phyloP scores from a whole-genome alignment of 225 moss, liverwort and hornwort genomes.

The Takakia lepidozioides region DNA sequence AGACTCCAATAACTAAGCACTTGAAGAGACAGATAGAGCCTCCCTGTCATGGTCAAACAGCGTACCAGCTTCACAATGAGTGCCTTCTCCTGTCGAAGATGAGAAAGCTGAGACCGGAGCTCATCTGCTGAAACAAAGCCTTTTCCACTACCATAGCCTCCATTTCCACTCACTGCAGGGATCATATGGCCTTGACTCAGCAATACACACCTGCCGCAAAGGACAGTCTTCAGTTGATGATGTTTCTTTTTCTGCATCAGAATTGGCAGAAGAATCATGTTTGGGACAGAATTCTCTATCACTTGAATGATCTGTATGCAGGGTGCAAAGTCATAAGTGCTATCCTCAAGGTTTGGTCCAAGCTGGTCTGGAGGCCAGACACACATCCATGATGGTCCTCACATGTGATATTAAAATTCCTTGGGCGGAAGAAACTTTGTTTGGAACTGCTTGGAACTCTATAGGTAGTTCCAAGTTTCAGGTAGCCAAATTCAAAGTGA shows the following conservation, averaged over 20 bases:
- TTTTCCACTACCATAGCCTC: conserved; percentile 83
- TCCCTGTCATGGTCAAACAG: too few relatives aligned
- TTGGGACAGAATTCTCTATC: background rate
- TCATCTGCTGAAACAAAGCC: conserved; percentile 88
- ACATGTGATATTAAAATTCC: too few relatives aligned
- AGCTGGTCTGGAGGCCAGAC: too few relatives aligned
- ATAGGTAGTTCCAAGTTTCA: background rate
- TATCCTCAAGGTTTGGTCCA: too few relatives aligned
- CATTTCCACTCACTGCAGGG: conserved; percentile 92
- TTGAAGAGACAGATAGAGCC: too few relatives aligned
- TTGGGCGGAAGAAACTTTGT: too few relatives aligned
- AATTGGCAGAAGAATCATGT: background rate
- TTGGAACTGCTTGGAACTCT: background rate
- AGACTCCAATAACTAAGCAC: too few relatives aligned
- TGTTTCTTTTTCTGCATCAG: conserved; percentile 87
- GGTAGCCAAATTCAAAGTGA: too few relatives aligned
- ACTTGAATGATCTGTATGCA: too few relatives aligned
- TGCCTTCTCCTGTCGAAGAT: conserved; percentile 74
- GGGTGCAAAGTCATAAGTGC: background rate
- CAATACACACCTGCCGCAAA: conserved; percentile 97
- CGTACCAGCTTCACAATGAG: conserved; percentile 87
- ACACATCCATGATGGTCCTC: too few relatives aligned
- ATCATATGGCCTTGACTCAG: conserved; percentile 98
- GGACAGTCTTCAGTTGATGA: conserved; percentile 89
- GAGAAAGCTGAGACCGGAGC: conserved; percentile 80